These are phyloP conservation scores for Scenedesmus sp. DNA, from an alignment of 163 green algal genomes.

Conservation along the genomic window DNA sequence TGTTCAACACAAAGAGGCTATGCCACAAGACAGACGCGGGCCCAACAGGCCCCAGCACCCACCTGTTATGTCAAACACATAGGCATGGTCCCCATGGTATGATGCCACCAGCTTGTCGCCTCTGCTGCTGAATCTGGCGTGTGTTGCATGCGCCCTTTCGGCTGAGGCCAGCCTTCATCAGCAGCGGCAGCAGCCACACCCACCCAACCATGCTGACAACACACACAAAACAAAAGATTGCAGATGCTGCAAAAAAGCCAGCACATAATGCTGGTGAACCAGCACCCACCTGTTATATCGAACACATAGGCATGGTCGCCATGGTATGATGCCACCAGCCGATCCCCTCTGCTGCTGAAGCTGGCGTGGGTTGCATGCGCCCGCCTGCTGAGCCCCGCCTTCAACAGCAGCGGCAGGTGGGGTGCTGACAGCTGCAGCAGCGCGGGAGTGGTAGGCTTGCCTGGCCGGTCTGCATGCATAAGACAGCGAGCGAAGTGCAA, in stretches of 20 bases:
- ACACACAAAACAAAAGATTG: too few relatives aligned
- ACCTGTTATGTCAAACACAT: slow-evolving; percentile 25
- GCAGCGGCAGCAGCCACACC: slow-evolving; percentile 38
- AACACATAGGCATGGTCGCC: slow-evolving; percentile 87
- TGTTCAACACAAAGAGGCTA: not conserved
- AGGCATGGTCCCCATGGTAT: slow-evolving; percentile 88
- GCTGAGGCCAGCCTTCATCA: slow-evolving; percentile 36
- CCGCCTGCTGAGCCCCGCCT: slow-evolving; percentile 20
- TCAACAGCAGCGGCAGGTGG: slow-evolving; percentile 65
- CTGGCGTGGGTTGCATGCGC: slow-evolving; percentile 76
- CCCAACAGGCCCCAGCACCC: not conserved
- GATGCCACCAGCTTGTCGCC: slow-evolving; percentile 80
- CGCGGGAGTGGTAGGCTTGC: slow-evolving; percentile 33
- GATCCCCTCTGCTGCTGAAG: slow-evolving; percentile 79
- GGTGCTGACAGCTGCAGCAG: slow-evolving; percentile 77
- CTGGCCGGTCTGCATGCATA: not conserved
- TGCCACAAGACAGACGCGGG: too few relatives aligned
- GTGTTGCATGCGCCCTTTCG: slow-evolving; percentile 70
- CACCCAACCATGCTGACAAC: not conserved
- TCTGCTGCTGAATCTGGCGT: slow-evolving; percentile 71
- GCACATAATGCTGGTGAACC: not conserved
- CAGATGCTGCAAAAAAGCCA: too few relatives aligned
- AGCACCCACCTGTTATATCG: slow-evolving; percentile 58
- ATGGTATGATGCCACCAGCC: slow-evolving; percentile 84
- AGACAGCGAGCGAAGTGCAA: too few relatives aligned